Base-by-base conservation (phyloP, 2,329 filamentous ascomycete genomes). In the Mollisia scopiformis region DNA sequence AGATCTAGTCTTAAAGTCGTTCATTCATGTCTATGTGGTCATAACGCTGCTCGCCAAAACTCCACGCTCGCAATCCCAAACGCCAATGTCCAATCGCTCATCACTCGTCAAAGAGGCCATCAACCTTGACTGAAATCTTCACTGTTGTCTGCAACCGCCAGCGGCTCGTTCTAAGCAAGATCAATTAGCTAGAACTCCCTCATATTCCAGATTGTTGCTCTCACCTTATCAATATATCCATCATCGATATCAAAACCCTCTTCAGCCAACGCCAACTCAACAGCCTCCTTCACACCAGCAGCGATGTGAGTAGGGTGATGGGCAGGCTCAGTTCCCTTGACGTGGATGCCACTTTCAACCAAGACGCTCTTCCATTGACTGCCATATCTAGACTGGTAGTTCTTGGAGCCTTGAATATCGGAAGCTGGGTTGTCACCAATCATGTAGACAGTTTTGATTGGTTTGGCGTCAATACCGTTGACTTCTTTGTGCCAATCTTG, bases 361-460 rank as follows among this genome's bases (percentile, higher is more conserved):
- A 92, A 76, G 3, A 91, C 80, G 57, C 84, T 86, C 33, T 80
- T 78, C 90, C 89, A 93, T 52, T 83, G 75, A 43, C 81, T 84
- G 1, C 84, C 84, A 62, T 79, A 70, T 0, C 75, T 75, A 58
- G 84, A 88, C 21, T 76, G 69, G 72, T 85, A 91, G 7, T 75
- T 75, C 68, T 91, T 92, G 0, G 87, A 88, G 2, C 90, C 90
- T 3, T 78, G 75, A 64, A 93, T 91, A 72, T 92, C 90, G 50
- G 84, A 88, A 66, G 85, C 86, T 0, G 84, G 84, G 61, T 87
- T 87, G 66, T 88, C 84, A 2, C 90, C 90, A 47, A 93, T 79
- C 89, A 92, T 92, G 73, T 90, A 92, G 1, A 92, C 87, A 13
- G 79, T 84, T 66, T 79, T 80, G 62, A 89, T 68, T 6, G 28